A percentile compares a stretch with the other conserved stretches of the same genome.
phyloP scores from a whole-genome alignment of 306 rosid species.

The Canavalia gladiata region DNA sequence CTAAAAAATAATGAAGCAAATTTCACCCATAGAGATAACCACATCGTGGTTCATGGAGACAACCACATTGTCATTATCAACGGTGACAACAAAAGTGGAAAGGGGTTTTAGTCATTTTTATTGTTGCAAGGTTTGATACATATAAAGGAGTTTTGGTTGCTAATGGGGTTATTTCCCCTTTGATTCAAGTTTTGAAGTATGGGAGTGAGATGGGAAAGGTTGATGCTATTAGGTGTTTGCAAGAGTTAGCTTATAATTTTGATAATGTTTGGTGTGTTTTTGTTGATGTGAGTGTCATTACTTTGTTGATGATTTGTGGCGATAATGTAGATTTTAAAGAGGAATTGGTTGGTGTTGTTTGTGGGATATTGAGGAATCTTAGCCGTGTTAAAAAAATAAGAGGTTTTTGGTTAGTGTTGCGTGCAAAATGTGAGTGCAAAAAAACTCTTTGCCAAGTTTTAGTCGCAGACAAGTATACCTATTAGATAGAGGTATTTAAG shows the following conservation, averaged over 20 bases:
- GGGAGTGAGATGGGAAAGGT: constrained; percentile 69
- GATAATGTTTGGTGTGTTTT: constrained; percentile 92
- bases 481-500: too few relatives aligned
- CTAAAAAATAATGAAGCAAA: too few relatives aligned
- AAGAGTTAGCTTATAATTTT: constrained; percentile 74
- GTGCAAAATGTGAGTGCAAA: too few relatives aligned
- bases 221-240: constrained; percentile 65
- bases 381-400: constrained; percentile 79
- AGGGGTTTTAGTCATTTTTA: constrained; percentile 62
- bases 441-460: too few relatives aligned
- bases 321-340: constrained; percentile 48
- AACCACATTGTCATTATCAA: too few relatives aligned
- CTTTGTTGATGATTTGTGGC: constrained; percentile 76
- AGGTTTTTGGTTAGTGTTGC: constrained; percentile 83
- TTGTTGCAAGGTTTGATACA: constrained; percentile 66
- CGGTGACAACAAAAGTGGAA: too few relatives aligned
- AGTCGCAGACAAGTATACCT: too few relatives aligned
- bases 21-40: too few relatives aligned
- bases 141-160: constrained; percentile 60
- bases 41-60: too few relatives aligned
- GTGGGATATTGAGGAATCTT: constrained; percentile 80
- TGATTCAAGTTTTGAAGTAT: constrained; percentile 77
- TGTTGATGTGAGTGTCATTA: constrained; percentile 86
- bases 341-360: constrained; percentile 73
- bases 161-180: constrained; percentile 72